These are phyloP conservation scores for Bruguiera hainesii DNA, from an alignment of 441 rosid species.

Conservation along the genomic window DNA sequence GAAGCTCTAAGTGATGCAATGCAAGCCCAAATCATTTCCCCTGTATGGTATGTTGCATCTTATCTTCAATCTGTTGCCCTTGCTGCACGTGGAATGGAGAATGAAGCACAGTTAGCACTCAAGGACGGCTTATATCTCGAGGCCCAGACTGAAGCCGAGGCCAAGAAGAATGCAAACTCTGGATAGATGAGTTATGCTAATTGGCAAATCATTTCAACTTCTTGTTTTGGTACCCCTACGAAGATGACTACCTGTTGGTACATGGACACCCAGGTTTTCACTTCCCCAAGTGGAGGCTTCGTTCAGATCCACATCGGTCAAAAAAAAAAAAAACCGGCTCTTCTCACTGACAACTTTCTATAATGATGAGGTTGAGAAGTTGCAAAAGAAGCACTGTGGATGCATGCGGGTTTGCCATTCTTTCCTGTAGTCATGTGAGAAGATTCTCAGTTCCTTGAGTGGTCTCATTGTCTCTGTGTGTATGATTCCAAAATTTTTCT, in stretches of 20 bases:
- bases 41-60: conserved; percentile 80
- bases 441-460: conserved; percentile 22
- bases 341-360: neutral
- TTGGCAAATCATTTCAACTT: neutral
- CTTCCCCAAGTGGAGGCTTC: neutral
- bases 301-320: neutral
- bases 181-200: conserved; percentile 10
- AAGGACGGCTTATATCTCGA: conserved; percentile 71
- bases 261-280: too few species aligned
- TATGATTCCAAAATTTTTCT: neutral
- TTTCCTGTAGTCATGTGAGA: conserved; percentile 1
- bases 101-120: conserved; percentile 67
- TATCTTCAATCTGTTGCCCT: conserved; percentile 80
- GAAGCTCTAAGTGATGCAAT: conserved; percentile 77
- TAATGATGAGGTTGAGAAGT: conserved; percentile 12
- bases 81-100: conserved; percentile 58
- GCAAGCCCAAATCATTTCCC: conserved; percentile 81
- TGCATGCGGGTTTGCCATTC: conserved; percentile 7
- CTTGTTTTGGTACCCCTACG: conserved; percentile 10
- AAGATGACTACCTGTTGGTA: conserved; percentile 17
- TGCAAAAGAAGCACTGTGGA: conserved; percentile 1
- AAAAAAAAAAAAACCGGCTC: conserved; percentile 8
- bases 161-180: conserved; percentile 33
- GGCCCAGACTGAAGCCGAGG: conserved; percentile 18
- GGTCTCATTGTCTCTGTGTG: conserved; percentile 19